phyloP scores from a whole-genome alignment of 1,139 yeast genomes.

The Hemisphaericaspora lyxosophila region DNA sequence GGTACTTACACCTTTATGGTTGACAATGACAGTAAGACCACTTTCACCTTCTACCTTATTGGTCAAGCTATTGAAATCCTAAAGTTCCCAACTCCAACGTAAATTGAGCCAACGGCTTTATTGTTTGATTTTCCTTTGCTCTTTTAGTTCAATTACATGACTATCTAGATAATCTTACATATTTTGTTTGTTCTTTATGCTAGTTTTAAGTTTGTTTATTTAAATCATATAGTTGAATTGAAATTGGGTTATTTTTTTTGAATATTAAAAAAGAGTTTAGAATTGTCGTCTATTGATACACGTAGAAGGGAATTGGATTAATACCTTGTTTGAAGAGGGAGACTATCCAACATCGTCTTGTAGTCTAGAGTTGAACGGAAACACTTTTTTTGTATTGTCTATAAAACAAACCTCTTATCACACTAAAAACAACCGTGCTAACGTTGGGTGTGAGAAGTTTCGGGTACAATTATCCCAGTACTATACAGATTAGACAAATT shows the following conservation, averaged over 20 bases:
- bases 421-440: too few relatives aligned
- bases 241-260: neutral
- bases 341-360: too few relatives aligned
- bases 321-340: too few relatives aligned
- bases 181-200: slow-evolving; percentile 1
- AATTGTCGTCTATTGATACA: too few relatives aligned
- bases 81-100: slow-evolving; percentile 6
- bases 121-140: neutral
- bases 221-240: slow-evolving; percentile 1
- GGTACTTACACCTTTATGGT: slow-evolving; percentile 10
- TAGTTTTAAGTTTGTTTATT: neutral
- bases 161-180: slow-evolving; percentile 1
- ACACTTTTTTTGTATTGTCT: too few relatives aligned
- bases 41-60: slow-evolving; percentile 5
- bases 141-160: neutral
- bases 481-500: too few relatives aligned
- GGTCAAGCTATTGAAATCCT: slow-evolving; percentile 7
- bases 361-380: too few relatives aligned
- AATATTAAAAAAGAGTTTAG: too few relatives aligned
- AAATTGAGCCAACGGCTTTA: slow-evolving; percentile 2
- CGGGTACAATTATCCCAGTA: too few relatives aligned
- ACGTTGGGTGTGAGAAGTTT: too few relatives aligned
- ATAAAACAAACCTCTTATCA: too few relatives aligned
- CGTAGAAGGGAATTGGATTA: too few relatives aligned
- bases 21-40: slow-evolving; percentile 5